Conservation (phyloP, 1,284 basidiomycete genomes). For the Rhizopogon parksii region DNA sequence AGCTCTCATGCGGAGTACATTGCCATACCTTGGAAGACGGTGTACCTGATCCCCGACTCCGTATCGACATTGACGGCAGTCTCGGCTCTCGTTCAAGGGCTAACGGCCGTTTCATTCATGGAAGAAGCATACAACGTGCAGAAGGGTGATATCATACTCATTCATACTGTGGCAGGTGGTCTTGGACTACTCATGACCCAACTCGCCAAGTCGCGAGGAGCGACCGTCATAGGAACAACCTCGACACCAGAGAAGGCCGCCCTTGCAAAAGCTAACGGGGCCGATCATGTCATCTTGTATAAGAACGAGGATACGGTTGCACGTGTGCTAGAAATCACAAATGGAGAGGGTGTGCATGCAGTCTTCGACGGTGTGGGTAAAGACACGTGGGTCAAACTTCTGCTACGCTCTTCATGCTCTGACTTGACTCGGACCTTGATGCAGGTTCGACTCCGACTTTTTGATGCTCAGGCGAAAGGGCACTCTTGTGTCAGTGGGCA, state of each 20-base stretch:
- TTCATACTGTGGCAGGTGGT: conserved; percentile 88
- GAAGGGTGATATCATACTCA: conserved; percentile 64
- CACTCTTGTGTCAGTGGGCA: conserved; percentile 85
- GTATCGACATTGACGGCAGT: conserved; percentile 65
- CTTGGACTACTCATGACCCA: conserved; percentile 60
- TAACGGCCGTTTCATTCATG: conserved; percentile 77
- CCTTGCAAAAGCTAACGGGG: conserved; percentile 76
- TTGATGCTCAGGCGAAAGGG: conserved; percentile 75
- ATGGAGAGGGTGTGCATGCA: conserved; percentile 78
- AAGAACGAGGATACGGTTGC: conserved; percentile 63
- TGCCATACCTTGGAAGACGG: conserved; percentile 56
- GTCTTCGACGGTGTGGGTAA: conserved; percentile 94
- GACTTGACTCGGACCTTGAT: neutral
- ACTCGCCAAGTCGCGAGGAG: conserved; percentile 66
- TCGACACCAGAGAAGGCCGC: conserved; percentile 81
- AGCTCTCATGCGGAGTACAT: conserved; percentile 74
- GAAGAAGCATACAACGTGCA: conserved; percentile 82
- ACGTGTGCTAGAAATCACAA: conserved; percentile 73
- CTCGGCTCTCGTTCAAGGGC: conserved; percentile 64
- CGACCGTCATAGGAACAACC: conserved; percentile 91
- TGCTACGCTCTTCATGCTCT: neutral
- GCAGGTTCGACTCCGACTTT: conserved; percentile 78
- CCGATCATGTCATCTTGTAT: conserved; percentile 84
- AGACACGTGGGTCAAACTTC: conserved; percentile 57
- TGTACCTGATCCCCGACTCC: conserved; percentile 53